Evolutionary conservation across 2,329 filamentous ascomycete species (phyloP), one percentile per base, ranked within the genome.

Genomic region (Scedosporium minutisporum): DNA sequence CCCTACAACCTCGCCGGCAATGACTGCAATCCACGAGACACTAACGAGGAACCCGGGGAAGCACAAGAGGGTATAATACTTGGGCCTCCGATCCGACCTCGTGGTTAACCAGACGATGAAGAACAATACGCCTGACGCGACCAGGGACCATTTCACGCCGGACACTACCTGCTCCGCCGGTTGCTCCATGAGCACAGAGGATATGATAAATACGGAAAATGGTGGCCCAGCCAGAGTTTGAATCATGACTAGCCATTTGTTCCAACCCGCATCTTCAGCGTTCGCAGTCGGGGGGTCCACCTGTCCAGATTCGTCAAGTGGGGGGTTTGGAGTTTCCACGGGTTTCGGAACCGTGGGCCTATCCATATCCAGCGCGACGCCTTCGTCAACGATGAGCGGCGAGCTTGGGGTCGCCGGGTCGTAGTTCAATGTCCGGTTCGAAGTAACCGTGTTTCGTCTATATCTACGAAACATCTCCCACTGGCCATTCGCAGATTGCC

Each of bases 11-110:
- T 99, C 93, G 42, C 91, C 91, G 1, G 95, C 93, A 68, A 99
- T 92, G 1, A 91, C 95, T 46, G 91, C 95, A 68, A 97, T 97
- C 95, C 96, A 99, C 25, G 91, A 89, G 63, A 97, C 95, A 65
- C 89, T 87, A 64, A 97, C 96, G 7, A 89, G 79, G 71, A 99
- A 99, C 6, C 96, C 95, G 42, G 96, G 78, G 69, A 96, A 91
- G 71, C 92, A 96, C 57, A 97, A 81, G 25, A 93, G 71, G 58
- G 87, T 88, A 64, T 93, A 88, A 73, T 90, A 90, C 65, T 82
- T 85, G 0, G 90, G 89, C 33, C 87, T 86, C 41, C 81, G 82
- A 59, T 84, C 79, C 6, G 87, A 81, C 0, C 82, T 84, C 0
- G 93, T 96, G 21, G 87, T 87, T 3, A 85, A 64, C 2, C 96